Evolutionary conservation across 129 eudicot genomes (phyloP), one percentile per base, ranked within the genome.

Genomic region (Chrysanthemum makinoi): DNA sequence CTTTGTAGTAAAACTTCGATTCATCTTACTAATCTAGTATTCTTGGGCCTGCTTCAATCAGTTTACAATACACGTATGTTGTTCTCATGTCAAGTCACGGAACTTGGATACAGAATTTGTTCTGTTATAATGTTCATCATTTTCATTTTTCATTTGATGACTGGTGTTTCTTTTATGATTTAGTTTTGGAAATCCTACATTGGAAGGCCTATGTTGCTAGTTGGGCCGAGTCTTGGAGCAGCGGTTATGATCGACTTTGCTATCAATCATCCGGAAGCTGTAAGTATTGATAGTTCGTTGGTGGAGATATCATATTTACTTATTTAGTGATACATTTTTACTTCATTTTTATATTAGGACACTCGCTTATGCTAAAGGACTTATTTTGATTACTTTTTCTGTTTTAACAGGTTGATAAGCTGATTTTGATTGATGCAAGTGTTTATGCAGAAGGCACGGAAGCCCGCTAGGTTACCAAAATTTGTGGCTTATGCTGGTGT

Each of bases 171-270:
- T 22, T 50, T 62, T 53, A n/a, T 60, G 58, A 20, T 52, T 69
- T 79, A 93, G 98, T 83, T 89, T 43, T 94, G 97, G 99, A 89
- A 82, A 18, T 77, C 97, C 18, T 81, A 94, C 58, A 86, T 94
- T 76, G 82, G 82, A 66, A 84, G 82, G 88, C 97, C 97, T 54
- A 90, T 94, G 93, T 61, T 76, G 77, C 83, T 94, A 56, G 97
- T 94, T n/a, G 99, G 99, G 46, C 96, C 99, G 19, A 94, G 99
- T 75, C 97, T 94, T 68, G 99, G 97, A 77, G 90, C 97, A 49
- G 97, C 99, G 3, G 87, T 94, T 58, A 96, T 97, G 39, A 81
- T 90, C 63, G 99, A 94, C 83, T 94, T 94, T 82, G 86, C 78
- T 11, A 80, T 79, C 70, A 84, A 82, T 78, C 79, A 94, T 77